Evolutionary conservation across 1,284 basidiomycete species (phyloP), one percentile per base, ranked within the genome.

Genomic region (Cryptococcus sp.): DNA sequence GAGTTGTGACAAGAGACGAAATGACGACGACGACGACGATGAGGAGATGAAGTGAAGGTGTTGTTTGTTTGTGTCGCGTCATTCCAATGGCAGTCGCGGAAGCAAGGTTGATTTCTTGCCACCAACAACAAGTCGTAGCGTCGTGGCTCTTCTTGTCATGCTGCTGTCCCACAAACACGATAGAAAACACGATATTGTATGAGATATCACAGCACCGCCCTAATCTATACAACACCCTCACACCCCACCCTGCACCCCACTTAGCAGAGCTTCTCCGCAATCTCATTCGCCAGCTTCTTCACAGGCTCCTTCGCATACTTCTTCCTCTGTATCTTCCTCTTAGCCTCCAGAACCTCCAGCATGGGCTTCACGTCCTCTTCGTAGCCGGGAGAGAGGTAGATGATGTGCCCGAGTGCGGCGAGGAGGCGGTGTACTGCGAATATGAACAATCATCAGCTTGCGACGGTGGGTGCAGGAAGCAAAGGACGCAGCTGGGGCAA

Each of bases 361-460:
- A 93, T 69, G 0, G 83, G 79, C 24, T 85, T 82, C 59, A 85
- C 82, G 36, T 79, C 81, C 0, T 85, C 85, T 13, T 84, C 56
- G 60, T 69, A 79, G 23, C 60, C 71, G 1, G 79, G 79, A 0
- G 78, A 88, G 20, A 91, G 75, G 42, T 88, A 83, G 51, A 93
- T 63, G 46, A 89, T 72, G 66, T 89, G 83, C 1, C 84, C 88
- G 33, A 93, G 75, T 9, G 87, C 85, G 1, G 88, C 89, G 0
- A 84, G 81, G 45, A 94, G 76, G 13, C 91, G 85, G 72, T 93
- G 87, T 1, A 90, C 89, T 88, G 67, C 12, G 18, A 36, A 7
- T 21, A 47, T 16, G 21, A 7, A 45, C 18, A 6, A 28, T 15
- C 20, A 28, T 23, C 28, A 24, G 38, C 15, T 38, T 43, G 1